Evolutionary conservation across 495 filamentous ascomycete species (phyloP), one percentile per base, ranked within the genome.

Genomic region (Hypoxylon trugodes): DNA sequence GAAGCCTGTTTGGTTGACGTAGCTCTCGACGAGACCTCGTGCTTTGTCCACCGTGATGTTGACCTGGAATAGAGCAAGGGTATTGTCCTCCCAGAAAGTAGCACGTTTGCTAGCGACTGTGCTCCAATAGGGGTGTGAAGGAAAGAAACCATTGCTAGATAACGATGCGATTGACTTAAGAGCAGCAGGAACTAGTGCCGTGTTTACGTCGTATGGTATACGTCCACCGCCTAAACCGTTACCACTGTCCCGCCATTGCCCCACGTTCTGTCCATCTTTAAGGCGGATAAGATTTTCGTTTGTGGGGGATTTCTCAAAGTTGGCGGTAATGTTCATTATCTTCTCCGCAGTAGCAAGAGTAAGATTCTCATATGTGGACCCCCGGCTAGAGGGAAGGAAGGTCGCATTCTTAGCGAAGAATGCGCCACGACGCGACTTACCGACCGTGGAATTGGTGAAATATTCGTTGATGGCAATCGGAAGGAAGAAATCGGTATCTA

Each of bases 171-270:
- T 87, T 5, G 86, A 76, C 3, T 80, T 78, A 1, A 89, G 74
- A 12, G 83, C 86, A 12, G 87, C 86, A 1, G 87, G 87, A 0
- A 82, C 81, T 3, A 89, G 71, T 18, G 84, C 87, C 6, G 84
- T 85, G 59, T 89, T 89, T 12, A 89, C 87, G 58, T 88, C 85
- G 69, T 83, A 88, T 0, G 87, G 87, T 37, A 88, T 82, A 5
- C 84, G 80, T 15, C 86, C 86, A 21, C 85, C 84, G 7, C 87
- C 87, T 30, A 88, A 77, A 4, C 86, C 86, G 41, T 83, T 84
- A 10, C 69, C 78, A 50, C 79, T 84, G 43, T 89, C 87, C 65
- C 87, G 75, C 87, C 87, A 89, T 66, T 89, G 68, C 3, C 87
- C 87, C 1, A 87, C 84, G n/a, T 78, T 65, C 61, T 87, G 73